Evolutionary conservation across 2,329 filamentous ascomycete genomes (phyloP), one percentile per base, ranked within the genome.

Genomic region (Rutstroemia sydowiana): DNA sequence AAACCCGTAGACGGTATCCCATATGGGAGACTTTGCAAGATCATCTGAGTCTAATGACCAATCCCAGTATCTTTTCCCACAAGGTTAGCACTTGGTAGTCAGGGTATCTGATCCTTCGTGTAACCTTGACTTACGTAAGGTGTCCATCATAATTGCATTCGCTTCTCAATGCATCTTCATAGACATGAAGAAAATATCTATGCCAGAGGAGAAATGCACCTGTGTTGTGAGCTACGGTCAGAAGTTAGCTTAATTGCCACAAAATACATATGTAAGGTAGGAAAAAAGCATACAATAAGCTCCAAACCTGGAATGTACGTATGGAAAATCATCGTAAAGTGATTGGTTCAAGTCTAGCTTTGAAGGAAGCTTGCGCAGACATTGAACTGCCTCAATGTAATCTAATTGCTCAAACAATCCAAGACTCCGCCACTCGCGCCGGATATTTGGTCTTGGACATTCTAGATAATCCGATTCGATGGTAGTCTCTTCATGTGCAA

Each of bases 141-240:
- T 34, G n/a, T 13, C 40, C 48, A 11, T 9, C 13, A 16, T 44
- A 51, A 9, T 14, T 41, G 18, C 48, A 51, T 34, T 45, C 5
- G 5, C 26, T 16, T 21, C 11, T 6, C 9, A 70, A 56, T 1
- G 61, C 56, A 5, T 52, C 44, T 36, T 68, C 61, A 49, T 68
- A 69, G 18, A 65, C 45, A 36, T 67, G 59, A 5, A 66, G 54
- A 47, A 69, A 69, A 48, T 66, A 69, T 13, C 68, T 56, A 49
- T 70, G 68, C 68, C 68, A 70, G 0, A 63, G 55, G 3, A 70
- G 59, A 53, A 69, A 70, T 1, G 61, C 50, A 0, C 66, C 61
- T 7, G 60, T 57, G 13, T 62, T 53, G 45, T 69, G 67, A 31
- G 43, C 43, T 42, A 7, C 8, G 6, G 5, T 7, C 8, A 21